Conservation (phyloP, 1,139 yeast genomes). For the Citeromyces siamensis region DNA sequence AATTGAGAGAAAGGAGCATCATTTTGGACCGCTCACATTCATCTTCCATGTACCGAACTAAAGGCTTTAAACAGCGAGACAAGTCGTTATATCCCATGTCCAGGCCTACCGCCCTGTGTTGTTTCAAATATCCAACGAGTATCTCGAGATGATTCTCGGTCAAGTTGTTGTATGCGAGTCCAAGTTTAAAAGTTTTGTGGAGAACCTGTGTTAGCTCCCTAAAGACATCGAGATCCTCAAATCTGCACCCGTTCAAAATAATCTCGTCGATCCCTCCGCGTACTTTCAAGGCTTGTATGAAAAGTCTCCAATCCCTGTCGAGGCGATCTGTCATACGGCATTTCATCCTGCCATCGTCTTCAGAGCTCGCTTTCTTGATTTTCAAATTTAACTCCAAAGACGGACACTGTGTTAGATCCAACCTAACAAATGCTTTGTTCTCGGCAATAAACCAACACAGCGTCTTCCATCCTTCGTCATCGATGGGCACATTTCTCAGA, state of each 20-base stretch:
- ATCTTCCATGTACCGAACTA: constrained; percentile 25
- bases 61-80: constrained; percentile 38
- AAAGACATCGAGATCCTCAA: constrained; percentile 40
- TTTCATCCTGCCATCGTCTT: constrained; percentile 33
- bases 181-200: constrained; percentile 39
- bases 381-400: constrained; percentile 28
- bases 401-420: constrained; percentile 68
- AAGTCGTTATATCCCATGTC: constrained; percentile 68
- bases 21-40: constrained; percentile 16
- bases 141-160: constrained; percentile 35
- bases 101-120: constrained; percentile 28
- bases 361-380: constrained; percentile 8
- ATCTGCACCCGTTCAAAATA: constrained; percentile 61
- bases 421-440: constrained; percentile 36
- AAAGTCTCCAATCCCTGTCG: constrained; percentile 67
- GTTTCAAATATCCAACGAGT: constrained; percentile 35
- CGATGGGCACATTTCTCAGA: constrained; percentile 58
- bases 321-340: constrained; percentile 46
- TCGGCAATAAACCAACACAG: constrained; percentile 60
- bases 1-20: constrained; percentile 35
- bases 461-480: constrained; percentile 58
- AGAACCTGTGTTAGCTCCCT: constrained; percentile 44
- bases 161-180: constrained; percentile 57
- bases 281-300: constrained; percentile 55
- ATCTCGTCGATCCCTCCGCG: constrained; percentile 67